These are phyloP conservation scores for Naganishia antarctica DNA, from an alignment of 768 basidiomycete genomes.

Conservation along the genomic window DNA sequence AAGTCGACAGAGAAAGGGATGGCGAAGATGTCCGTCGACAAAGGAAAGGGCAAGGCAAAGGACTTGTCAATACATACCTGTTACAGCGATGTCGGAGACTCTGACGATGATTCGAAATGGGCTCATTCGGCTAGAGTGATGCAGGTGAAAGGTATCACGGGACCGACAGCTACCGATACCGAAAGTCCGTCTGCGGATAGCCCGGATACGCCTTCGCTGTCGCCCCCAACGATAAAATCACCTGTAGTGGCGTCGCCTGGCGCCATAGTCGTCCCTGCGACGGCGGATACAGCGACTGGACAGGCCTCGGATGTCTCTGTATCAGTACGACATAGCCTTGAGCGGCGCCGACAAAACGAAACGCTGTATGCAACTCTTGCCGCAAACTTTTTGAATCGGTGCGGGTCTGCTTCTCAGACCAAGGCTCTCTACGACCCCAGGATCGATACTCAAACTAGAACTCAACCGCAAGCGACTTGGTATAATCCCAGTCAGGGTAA, in stretches of 20 bases:
- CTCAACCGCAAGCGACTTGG: background rate
- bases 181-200: background rate
- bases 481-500: background rate
- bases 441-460: background rate
- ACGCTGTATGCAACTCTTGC: constrained; percentile 1
- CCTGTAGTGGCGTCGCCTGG: background rate
- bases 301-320: background rate
- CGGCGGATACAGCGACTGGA: background rate
- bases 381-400: background rate
- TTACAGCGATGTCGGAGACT: background rate
- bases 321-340: background rate
- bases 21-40: background rate
- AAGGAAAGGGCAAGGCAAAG: constrained; percentile 4
- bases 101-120: background rate
- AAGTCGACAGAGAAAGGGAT: background rate
- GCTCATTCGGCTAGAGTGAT: background rate
- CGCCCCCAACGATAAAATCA: background rate
- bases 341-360: background rate
- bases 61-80: background rate
- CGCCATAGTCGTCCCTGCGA: background rate
- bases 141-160: background rate
- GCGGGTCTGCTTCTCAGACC: background rate
- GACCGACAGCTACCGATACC: constrained; percentile 16
- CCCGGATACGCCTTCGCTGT: background rate
- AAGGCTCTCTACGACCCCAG: background rate